phyloP scores from a whole-genome alignment of 176 grass and related monocot species.

The Oryza australiensis region DNA sequence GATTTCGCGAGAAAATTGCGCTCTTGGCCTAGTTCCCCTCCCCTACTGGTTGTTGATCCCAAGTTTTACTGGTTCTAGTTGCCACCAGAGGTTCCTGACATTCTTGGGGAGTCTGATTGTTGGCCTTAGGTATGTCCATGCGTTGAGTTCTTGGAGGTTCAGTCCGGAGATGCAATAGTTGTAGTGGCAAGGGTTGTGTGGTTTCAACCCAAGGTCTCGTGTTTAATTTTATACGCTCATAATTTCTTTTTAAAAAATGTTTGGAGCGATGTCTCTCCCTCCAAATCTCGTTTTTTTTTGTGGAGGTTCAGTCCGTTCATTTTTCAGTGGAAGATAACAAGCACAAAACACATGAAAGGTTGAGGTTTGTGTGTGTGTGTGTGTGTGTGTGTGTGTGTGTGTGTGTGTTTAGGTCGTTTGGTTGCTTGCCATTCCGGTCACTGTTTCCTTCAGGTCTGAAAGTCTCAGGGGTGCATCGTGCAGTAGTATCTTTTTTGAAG shows the following conservation, averaged over 20 bases:
- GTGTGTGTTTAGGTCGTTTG: neutral
- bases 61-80: too few relatives aligned
- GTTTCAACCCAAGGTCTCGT: too few relatives aligned
- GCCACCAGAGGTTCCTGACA: neutral
- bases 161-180: too few relatives aligned
- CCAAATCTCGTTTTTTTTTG: too few relatives aligned
- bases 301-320: neutral
- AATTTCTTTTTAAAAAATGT: too few relatives aligned
- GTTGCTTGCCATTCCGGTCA: constrained; percentile 6
- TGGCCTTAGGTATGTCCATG: neutral
- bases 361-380: neutral
- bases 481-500: too few relatives aligned
- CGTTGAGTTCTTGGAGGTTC: neutral
- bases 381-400: neutral
- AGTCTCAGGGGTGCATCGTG: neutral
- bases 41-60: neutral
- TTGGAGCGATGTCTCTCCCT: too few relatives aligned
- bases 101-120: constrained; percentile 3
- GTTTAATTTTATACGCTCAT: too few relatives aligned
- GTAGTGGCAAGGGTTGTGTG: too few relatives aligned
- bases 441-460: neutral
- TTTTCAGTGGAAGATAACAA: neutral
- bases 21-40: neutral
- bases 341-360: neutral
- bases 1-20: neutral